These are phyloP conservation scores for Colletotrichum lini DNA, from an alignment of 2,329 filamentous ascomycete genomes.

Conservation along the genomic window DNA sequence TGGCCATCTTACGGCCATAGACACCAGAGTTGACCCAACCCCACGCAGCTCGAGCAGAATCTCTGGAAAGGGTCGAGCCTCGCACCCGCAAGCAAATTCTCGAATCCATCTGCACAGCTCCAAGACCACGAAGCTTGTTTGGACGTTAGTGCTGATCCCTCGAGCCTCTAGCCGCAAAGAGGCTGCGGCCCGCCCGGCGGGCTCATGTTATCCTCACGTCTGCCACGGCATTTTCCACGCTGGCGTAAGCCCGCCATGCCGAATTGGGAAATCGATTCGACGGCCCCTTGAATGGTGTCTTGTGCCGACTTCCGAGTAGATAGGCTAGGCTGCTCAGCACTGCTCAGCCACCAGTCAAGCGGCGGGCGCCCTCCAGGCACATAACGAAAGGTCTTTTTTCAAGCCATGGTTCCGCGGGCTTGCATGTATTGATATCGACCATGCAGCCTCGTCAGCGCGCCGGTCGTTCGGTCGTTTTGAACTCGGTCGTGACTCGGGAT, in stretches of 20 bases:
- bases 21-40: neutral
- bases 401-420: neutral
- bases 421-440: neutral
- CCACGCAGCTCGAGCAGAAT: neutral
- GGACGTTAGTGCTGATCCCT: slow-evolving; percentile 21
- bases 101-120: neutral
- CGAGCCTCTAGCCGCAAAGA: no score
- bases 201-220: neutral
- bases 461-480: no score
- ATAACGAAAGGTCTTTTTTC: slow-evolving; percentile 1
- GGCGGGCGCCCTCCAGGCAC: neutral
- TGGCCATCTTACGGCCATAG: neutral
- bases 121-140: slow-evolving; percentile 37
- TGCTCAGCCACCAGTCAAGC: neutral
- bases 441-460: neutral
- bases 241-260: slow-evolving; percentile 1
- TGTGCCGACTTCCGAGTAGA: neutral
- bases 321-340: neutral
- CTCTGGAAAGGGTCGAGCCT: no score
- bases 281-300: neutral
- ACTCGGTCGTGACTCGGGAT: neutral
- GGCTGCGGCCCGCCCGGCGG: neutral
- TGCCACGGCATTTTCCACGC: slow-evolving; percentile 5
- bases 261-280: slow-evolving; percentile 13
- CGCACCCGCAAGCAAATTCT: neutral